Conservation (phyloP, 306 rosid species). For the Gleditsia sinensis region DNA sequence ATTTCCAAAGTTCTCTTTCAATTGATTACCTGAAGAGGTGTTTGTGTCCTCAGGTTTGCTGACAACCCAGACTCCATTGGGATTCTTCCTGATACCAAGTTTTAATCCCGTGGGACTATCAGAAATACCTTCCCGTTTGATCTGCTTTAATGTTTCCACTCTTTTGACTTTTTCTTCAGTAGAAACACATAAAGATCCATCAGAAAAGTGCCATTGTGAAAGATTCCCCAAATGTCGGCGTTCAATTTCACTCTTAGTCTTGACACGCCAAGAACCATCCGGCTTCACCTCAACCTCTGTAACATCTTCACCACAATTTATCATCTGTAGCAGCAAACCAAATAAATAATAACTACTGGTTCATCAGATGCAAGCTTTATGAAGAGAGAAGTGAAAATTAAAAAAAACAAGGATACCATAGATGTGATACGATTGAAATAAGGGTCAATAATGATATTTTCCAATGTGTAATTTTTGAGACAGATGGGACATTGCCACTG, state of each 20-base stretch:
- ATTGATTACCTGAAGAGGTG: constrained; percentile 59
- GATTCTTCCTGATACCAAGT: constrained; percentile 77
- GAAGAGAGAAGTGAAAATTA: constrained; percentile 16
- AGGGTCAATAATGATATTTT: constrained; percentile 85
- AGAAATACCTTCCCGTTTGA: constrained; percentile 82
- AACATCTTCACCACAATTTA: constrained; percentile 84
- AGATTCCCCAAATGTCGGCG: constrained; percentile 73
- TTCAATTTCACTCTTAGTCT: constrained; percentile 81
- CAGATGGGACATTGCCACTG: constrained; percentile 99
- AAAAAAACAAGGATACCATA: constrained; percentile 53
- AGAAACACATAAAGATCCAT: constrained; percentile 54
- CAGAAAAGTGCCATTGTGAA: constrained; percentile 82
- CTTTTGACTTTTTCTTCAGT: constrained; percentile 51
- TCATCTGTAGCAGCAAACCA: constrained; percentile 62
- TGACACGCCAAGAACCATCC: constrained; percentile 97
- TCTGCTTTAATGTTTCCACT: constrained; percentile 60
- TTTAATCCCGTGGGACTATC: constrained; percentile 72
- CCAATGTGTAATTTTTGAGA: constrained; percentile 88
- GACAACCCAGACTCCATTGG: constrained; percentile 83
- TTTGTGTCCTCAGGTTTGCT: constrained; percentile 72
- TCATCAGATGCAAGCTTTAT: constrained; percentile 1
- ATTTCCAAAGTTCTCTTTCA: constrained; percentile 59
- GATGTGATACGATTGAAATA: constrained; percentile 85
- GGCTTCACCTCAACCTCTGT: constrained; percentile 92
- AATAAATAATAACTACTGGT: constrained; percentile 5